Base-by-base conservation (phyloP, 768 basidiomycete genomes). In the Porpolomopsis calyptriformis region DNA sequence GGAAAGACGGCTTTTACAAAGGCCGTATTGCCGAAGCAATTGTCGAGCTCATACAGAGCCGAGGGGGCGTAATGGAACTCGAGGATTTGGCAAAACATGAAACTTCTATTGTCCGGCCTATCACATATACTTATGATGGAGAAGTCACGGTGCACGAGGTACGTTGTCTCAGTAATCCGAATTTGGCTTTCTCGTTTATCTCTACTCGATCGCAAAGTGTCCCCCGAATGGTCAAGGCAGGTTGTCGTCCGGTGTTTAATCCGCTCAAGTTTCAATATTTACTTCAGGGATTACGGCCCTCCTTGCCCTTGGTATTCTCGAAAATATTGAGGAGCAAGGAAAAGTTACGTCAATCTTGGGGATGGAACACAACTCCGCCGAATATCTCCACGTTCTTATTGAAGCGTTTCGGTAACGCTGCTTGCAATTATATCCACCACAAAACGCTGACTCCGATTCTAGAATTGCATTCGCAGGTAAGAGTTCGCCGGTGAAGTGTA, bases 141-240 rank as follows among this genome's bases (percentile, higher is more conserved):
- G 85, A 91, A 48, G 84, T 97, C 5, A 90, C 91, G 0, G 70
- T 98, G 0, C 90, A 90, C 60, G 94, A 99, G 76, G 91, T 86
- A 54, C 49, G 69, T 12, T 3, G 23, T n/a, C 11, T 36, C 39
- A 43, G 36, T 24, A 22, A 9, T 25, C 16, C 37, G 20, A 39
- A 7, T 9, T 31, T n/a, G 43, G 7, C 16, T 33, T 24, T 18
- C 10, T 43, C 50, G 16, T 44, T 53, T 31, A 42, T 39, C n/a
- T 29, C n/a, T n/a, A n/a, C n/a, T n/a, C 43, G n/a, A 42, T 29
- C 33, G 12, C 37, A 4, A 36, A 90, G 89, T 94, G 91, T 55
- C 94, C 93, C 6, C 94, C 94, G 0, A 98, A 96, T 60, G 92
- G 94, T 7, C 93, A 97, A 76, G 94, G 93, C 67, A 45, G 25